Evolutionary conservation across 352 stramenopile species (phyloP), one percentile per base, ranked within the genome.

Genomic region (Pythium utonaiense): DNA sequence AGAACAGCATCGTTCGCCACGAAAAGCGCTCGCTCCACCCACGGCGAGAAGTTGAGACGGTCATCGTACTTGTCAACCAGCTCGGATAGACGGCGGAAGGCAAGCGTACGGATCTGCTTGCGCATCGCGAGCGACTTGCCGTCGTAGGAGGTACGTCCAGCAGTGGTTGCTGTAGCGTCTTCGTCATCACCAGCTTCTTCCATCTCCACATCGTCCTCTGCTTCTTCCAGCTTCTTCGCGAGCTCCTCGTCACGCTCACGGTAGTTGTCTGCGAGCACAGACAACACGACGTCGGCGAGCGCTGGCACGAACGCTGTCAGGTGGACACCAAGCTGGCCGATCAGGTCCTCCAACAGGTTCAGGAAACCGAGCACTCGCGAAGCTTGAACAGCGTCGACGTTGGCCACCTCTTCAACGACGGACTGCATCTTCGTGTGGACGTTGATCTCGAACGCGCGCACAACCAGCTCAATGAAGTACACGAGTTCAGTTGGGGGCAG

Each of bases 361-460:
- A 97, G 69, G 62, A 97, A 97, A 31, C 91, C 91, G 22, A 96
- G 75, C 24, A 93, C 83, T 24, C 83, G 83, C 12, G 83, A 91
- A 27, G 74, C 69, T 34, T 90, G 80, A n/a, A 91, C 78, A n/a
- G 21, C 66, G 5, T 71, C 68, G n/a, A 91, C 69, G 17, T 70
- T 58, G n/a, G 76, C 53, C 5, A 62, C 65, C 5, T 27, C 31
- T 3, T 57, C 52, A 1, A 61, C 57, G 38, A 24, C 10, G 3
- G 33, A 36, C 22, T n/a, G 9, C 8, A 41, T n/a, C 55, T 66
- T 61, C 21, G 19, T 7, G 38, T 50, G 21, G 19, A 72, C 45
- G 10, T 63, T 45, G 10, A 93, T 66, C 49, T 93, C 73, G 62
- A 98, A 97, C 1, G 90, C 83, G 6, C 90, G 83, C 21, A 96